Evolutionary conservation across 2,329 filamentous ascomycete genomes (phyloP), one percentile per base, ranked within the genome.

Genomic region (Pyrenophora tritici-repentis): DNA sequence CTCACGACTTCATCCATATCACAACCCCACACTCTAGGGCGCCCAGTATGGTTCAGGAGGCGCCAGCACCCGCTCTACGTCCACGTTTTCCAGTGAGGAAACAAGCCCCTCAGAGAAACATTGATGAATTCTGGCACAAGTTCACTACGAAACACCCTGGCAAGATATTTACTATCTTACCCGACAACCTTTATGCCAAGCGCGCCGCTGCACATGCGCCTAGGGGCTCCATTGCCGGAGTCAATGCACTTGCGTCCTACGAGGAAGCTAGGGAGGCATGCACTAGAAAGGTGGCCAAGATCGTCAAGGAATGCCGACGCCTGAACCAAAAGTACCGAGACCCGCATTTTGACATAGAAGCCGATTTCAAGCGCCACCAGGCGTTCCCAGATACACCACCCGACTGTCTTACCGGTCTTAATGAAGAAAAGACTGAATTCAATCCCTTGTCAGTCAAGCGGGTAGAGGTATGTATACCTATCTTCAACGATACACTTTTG

Each of bases 271-370:
- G 81, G 3, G 81, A 81, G 17, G 82, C 86, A 50, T 95, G 90
- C 73, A 80, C 78, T 46, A 82, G 81, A 48, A 81, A 83, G 43
- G 83, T 86, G 5, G 74, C 77, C 7, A 81, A 82, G 53, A 85
- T 85, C 47, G 78, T 81, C 24, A 78, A 77, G 50, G 83, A 86
- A 63, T 95, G 90, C 69, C 80, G 85, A 17, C 82, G 89, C 7
- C 79, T 91, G 50, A 96, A 96, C 72, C 87, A 91, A 65, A 93
- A 91, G 72, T 96, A 95, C 68, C 83, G 87, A 13, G 90, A 95
- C 67, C 84, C 86, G n/a, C 86, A 94, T 70, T 96, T 96, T 67
- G 88, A 96, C 68, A 85, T 96, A 43, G 90, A 94, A 67, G 78
- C 83, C 32, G 89, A 92, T 69, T 79, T 91, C 55, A 88, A 90